Evolutionary conservation across 108 stramenopile species (phyloP).

Genomic region (Cyclotella sp.): DNA sequence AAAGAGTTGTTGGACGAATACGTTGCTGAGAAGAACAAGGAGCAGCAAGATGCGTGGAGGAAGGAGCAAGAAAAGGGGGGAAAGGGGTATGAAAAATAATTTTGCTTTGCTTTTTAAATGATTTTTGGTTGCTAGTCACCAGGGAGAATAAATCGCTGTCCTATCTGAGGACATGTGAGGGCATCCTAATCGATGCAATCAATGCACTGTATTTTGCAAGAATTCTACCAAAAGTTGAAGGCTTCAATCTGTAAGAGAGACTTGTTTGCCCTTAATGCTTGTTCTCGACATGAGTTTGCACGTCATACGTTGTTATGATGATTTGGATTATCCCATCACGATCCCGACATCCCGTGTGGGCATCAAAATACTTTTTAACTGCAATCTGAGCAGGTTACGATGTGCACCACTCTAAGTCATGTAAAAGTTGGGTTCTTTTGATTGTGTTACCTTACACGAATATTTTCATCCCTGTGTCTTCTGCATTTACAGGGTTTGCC

Average conservation of each 20-base stretch:
- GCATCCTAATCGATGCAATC: too few relatives aligned
- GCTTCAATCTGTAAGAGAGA: neutral
- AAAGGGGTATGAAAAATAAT: slow-evolving; percentile 19
- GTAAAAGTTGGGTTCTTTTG: neutral
- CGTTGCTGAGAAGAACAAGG: slow-evolving; percentile 65
- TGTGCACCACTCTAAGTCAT: neutral
- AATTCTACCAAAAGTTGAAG: too few relatives aligned
- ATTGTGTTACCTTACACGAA: neutral
- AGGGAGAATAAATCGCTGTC: too few relatives aligned
- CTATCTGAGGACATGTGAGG: too few relatives aligned
- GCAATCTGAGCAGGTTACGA: slow-evolving; percentile 40
- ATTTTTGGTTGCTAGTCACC: too few relatives aligned
- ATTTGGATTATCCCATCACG: slow-evolving; percentile 19
- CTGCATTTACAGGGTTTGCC: too few relatives aligned
- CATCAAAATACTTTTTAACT: slow-evolving; percentile 51
- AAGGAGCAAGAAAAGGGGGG: slow-evolving; percentile 45
- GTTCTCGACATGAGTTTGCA: neutral
- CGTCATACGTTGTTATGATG: slow-evolving; percentile 1
- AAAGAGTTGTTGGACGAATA: slow-evolving; percentile 90
- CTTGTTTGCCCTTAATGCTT: neutral
- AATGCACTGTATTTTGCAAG: too few relatives aligned
- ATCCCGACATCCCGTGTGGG: slow-evolving; percentile 44
- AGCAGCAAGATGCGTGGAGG: slow-evolving; percentile 45
- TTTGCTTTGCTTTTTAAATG: neutral
- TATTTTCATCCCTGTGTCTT: too few relatives aligned